Evolutionary conservation across 2,329 filamentous ascomycete species (phyloP), one percentile per base, ranked within the genome.

Genomic region (Hawksworthiomyces lignivorus): DNA sequence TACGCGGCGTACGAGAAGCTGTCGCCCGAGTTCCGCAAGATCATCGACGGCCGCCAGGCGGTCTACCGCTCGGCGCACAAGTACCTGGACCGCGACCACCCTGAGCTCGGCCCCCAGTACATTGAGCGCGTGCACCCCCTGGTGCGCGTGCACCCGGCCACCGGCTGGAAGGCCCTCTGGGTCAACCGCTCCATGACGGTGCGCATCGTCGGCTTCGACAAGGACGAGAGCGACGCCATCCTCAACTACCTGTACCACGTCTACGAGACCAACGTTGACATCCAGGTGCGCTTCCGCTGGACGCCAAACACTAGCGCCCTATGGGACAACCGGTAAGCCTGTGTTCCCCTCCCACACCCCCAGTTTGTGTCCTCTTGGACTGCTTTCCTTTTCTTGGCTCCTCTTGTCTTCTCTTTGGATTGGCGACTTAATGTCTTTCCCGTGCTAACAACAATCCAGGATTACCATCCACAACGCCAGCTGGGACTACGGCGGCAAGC

Each of bases 1-100:
- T 86, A 86, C 54, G 65, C 75, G 0, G 82, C 82, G 0, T 87
- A 87, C 51, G 80, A 84, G 59, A 86, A 86, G 60, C 69, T 86
- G 0, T 82, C 77, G 2, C 82, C 81, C 0, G 73, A 65, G 3
- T 86, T 87, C 62, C 78, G 82, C 30, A 74, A 74, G 55, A 75
- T 86, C 39, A 82, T 86, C 46, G 82, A 86, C 51, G 81, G 82
- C 6, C 72, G 68, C 44, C 60, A 70, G 5, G 82, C 80, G 17
- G 72, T 86, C 2, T 85, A 84, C 53, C 62, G 67, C 7, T 82
- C 77, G 5, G 77, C 82, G 0, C 81, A 86, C 53, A 61, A 70
- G 0, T 86, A 86, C 51, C 68, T 86, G 0, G 80, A 84, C 58
- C 75, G 80, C 7, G 64, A 78, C 5, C 56, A 80, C 40, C 75